Conservation (phyloP, 345 rosid genomes). For the Isatis tinctoria region DNA sequence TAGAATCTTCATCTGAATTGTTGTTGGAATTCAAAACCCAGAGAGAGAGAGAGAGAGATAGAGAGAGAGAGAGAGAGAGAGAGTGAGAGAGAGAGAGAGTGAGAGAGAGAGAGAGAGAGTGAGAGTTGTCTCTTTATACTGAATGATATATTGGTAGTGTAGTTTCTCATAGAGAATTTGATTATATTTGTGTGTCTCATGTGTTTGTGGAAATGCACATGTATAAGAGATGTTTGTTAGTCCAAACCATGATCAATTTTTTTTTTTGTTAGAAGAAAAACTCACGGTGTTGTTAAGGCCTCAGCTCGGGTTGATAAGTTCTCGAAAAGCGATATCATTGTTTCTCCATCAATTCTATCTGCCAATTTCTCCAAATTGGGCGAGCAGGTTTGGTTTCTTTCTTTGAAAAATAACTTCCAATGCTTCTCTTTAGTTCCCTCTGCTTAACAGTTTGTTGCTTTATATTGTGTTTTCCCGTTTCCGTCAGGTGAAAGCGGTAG, state of each 20-base stretch:
- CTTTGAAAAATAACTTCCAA: neutral
- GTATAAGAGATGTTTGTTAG: neutral
- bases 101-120: neutral
- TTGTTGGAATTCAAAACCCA: neutral
- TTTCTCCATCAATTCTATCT: conserved; percentile 87
- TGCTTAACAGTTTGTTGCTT: neutral
- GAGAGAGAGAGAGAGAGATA: neutral
- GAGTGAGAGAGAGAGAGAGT: neutral
- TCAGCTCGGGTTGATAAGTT: conserved; percentile 78
- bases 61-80: neutral
- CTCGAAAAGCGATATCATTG: conserved; percentile 79
- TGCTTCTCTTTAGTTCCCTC: neutral
- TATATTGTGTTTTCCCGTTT: neutral
- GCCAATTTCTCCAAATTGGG: conserved; percentile 84
- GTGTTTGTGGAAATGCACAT: conserved; percentile 30
- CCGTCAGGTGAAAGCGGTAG: conserved; percentile 81
- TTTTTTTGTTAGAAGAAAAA: conserved; percentile 38
- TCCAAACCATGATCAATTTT: neutral
- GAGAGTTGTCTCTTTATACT: neutral
- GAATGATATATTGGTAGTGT: neutral
- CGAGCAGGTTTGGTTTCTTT: conserved; percentile 55
- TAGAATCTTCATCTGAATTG: neutral
- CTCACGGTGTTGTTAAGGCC: conserved; percentile 63
- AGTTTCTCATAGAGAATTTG: neutral
- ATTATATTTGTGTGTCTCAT: neutral